Evolutionary conservation across 129 eudicot genomes (phyloP).

Genomic region (Solidago caesia): DNA sequence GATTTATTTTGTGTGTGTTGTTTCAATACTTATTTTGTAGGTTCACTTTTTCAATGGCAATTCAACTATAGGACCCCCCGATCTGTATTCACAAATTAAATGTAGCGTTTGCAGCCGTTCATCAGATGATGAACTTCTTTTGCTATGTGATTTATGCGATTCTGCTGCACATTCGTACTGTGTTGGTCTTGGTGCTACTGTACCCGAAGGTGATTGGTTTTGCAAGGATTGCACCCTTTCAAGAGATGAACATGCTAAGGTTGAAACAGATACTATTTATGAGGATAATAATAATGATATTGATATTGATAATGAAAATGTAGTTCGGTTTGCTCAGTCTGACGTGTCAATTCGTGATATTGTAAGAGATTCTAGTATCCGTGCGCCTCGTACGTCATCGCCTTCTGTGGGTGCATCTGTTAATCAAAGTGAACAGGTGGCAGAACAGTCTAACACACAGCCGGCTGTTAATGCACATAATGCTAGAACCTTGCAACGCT

Average conservation of each 20-base stretch:
- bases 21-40: slow-evolving; percentile 32
- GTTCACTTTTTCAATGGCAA: slow-evolving; percentile 48
- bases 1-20: too few species aligned
- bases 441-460: slow-evolving; percentile 20
- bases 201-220: slow-evolving; percentile 96
- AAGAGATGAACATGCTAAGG: slow-evolving; percentile 51
- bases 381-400: slow-evolving; percentile 25
- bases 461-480: slow-evolving; percentile 26
- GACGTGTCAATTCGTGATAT: slow-evolving; percentile 53
- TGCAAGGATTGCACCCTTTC: slow-evolving; percentile 65
- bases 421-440: slow-evolving; percentile 11
- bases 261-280: slow-evolving; percentile 31
- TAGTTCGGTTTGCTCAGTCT: slow-evolving; percentile 19
- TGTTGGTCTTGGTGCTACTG: slow-evolving; percentile 78
- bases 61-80: slow-evolving; percentile 47
- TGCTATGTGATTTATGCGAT: slow-evolving; percentile 89
- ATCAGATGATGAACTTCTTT: slow-evolving; percentile 57
- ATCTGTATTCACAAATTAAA: slow-evolving; percentile 50
- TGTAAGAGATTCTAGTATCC: slow-evolving; percentile 37
- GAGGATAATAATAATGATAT: slow-evolving; percentile 17
- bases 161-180: slow-evolving; percentile 78
- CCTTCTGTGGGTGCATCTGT: slow-evolving; percentile 8
- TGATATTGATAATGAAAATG: slow-evolving; percentile 6
- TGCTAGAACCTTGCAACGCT: slow-evolving; percentile 60
- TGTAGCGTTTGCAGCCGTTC: slow-evolving; percentile 52